Evolutionary conservation across 768 basidiomycete genomes (phyloP).

Genomic region (Pilatotrama ljubarskyi): DNA sequence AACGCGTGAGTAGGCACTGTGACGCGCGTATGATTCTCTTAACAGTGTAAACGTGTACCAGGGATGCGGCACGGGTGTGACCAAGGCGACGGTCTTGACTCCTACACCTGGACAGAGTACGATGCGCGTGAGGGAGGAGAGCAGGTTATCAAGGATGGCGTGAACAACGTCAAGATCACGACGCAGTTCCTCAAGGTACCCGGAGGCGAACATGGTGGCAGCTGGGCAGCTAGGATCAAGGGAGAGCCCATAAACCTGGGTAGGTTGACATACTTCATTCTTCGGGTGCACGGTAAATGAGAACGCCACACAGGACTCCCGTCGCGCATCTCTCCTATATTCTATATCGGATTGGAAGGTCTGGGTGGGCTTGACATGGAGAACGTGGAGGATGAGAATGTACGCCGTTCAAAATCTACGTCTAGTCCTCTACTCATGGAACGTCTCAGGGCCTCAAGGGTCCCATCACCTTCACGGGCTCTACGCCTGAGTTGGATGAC

Average conservation of each 20-base stretch:
- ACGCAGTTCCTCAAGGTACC: slow-evolving; percentile 87
- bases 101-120: slow-evolving; percentile 87
- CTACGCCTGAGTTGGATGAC: slow-evolving; percentile 76
- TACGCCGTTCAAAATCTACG: slow-evolving; percentile 37
- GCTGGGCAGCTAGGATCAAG: slow-evolving; percentile 85
- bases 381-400: slow-evolving; percentile 72
- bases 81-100: slow-evolving; percentile 77
- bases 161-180: slow-evolving; percentile 83
- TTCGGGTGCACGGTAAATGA: not conserved
- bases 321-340: slow-evolving; percentile 75
- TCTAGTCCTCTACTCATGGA: not conserved
- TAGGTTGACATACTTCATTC: slow-evolving; percentile 32
- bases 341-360: slow-evolving; percentile 88
- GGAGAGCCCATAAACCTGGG: slow-evolving; percentile 74
- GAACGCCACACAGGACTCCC: slow-evolving; percentile 43
- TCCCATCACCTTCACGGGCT: slow-evolving; percentile 68
- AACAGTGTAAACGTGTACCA: slow-evolving; percentile 29
- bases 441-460: slow-evolving; percentile 69
- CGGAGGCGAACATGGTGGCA: slow-evolving; percentile 80
- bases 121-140: slow-evolving; percentile 85
- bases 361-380: slow-evolving; percentile 81
- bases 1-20: slow-evolving; percentile 46
- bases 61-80: slow-evolving; percentile 87
- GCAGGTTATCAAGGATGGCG: slow-evolving; percentile 77
- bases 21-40: not conserved